These are phyloP conservation scores for Candida sphagnicola DNA, from an alignment of 805 yeast genomes.

Conservation along the genomic window DNA sequence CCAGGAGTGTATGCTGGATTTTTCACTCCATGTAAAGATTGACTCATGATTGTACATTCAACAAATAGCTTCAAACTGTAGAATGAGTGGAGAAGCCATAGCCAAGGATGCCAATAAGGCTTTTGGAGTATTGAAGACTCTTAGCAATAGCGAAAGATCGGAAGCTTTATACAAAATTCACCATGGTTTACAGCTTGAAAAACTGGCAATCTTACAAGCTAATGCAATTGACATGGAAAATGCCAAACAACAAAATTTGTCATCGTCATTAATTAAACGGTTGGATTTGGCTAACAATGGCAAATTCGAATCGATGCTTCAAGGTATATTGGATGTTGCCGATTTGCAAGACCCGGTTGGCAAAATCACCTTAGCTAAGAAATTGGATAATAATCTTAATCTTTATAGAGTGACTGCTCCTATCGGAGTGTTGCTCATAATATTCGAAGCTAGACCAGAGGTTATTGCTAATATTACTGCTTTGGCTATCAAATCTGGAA, in stretches of 20 bases:
- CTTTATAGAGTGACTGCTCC: constrained; percentile 86
- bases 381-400: constrained; percentile 85
- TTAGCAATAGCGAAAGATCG: constrained; percentile 70
- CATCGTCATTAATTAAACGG: constrained; percentile 74
- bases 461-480: constrained; percentile 98
- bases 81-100: constrained; percentile 62
- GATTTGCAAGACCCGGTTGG: constrained; percentile 89
- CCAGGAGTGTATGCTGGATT: too few species aligned
- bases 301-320: constrained; percentile 90
- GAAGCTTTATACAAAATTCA: constrained; percentile 68
- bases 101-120: constrained; percentile 83
- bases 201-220: constrained; percentile 63
- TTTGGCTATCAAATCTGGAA: constrained; percentile 92
- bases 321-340: constrained; percentile 91
- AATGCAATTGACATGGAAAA: constrained; percentile 70
- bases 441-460: constrained; percentile 96
- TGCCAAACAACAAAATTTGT: constrained; percentile 58
- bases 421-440: constrained; percentile 87
- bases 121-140: constrained; percentile 75
- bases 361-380: constrained; percentile 74
- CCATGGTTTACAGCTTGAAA: constrained; percentile 57
- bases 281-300: constrained; percentile 78
- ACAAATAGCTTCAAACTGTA: too few species aligned
- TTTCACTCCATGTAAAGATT: too few species aligned
- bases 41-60: too few species aligned